Conservation (phyloP, 768 basidiomycete species). For the Pisolithus microcarpus region DNA sequence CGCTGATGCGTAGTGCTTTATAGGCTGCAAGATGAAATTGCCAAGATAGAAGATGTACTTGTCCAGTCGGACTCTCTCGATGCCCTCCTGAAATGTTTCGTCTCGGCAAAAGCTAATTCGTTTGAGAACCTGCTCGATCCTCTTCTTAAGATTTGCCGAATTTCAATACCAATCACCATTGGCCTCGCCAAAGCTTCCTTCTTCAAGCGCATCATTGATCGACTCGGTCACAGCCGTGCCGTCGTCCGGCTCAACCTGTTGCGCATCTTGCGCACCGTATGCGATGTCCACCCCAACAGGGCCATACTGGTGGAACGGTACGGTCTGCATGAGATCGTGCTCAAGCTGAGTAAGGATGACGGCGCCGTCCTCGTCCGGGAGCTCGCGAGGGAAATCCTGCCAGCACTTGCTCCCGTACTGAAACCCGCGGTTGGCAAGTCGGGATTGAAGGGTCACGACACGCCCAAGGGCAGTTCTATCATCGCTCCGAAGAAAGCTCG, state of each 20-base stretch:
- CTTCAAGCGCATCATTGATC: conserved; percentile 82
- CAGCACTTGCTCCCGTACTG: conserved; percentile 65
- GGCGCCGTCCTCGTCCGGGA: conserved; percentile 88
- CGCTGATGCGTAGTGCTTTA: conserved; percentile 1
- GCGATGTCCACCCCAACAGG: conserved; percentile 85
- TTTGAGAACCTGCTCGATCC: conserved; percentile 92
- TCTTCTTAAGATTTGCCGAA: conserved; percentile 83
- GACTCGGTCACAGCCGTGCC: conserved; percentile 66
- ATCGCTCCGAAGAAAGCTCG: conserved; percentile 62
- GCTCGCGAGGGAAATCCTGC: conserved; percentile 79
- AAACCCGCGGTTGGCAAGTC: conserved; percentile 39
- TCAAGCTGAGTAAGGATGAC: conserved; percentile 74
- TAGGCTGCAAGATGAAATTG: conserved; percentile 93
- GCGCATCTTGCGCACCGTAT: conserved; percentile 75
- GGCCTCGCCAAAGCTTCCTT: conserved; percentile 76
- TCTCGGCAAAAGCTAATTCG: conserved; percentile 77
- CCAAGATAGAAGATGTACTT: conserved; percentile 86
- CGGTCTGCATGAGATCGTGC: conserved; percentile 74
- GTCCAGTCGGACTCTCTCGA: conserved; percentile 60
- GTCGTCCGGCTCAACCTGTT: conserved; percentile 88
- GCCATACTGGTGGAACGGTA: conserved; percentile 76
- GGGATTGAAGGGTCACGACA: conserved; percentile 27
- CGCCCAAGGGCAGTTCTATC: conserved; percentile 30
- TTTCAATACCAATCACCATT: conserved; percentile 68
- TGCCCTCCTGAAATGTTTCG: conserved; percentile 70